Evolutionary conservation across 805 yeast genomes (phyloP).

Genomic region (Lipomyces sp.): DNA sequence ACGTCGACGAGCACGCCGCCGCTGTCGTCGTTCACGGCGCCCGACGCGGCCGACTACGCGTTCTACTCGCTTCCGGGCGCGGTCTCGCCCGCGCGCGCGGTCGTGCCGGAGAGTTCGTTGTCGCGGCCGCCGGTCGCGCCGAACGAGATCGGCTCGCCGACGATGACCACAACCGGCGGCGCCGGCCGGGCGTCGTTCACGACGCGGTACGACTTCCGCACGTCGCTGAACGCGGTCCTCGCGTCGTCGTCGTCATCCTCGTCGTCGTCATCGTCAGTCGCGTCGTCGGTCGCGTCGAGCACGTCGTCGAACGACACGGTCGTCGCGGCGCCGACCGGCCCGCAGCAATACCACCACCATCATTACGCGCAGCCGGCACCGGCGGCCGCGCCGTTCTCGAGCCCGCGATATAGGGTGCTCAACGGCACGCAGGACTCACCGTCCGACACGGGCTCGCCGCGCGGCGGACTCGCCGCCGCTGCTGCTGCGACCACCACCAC

Average conservation of each 20-base stretch:
- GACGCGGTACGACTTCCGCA: constrained; percentile 36
- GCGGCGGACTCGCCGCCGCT: no score
- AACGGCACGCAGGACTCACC: no score
- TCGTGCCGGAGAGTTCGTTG: background rate
- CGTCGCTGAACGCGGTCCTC: constrained; percentile 29
- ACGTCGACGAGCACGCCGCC: no score
- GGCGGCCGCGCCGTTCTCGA: no score
- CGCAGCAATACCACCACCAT: no score
- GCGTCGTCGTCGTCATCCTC: constrained; percentile 12
- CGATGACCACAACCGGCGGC: no score
- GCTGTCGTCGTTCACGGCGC: background rate
- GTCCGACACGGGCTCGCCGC: no score
- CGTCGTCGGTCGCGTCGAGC: background rate
- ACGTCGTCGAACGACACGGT: background rate
- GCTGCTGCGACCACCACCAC: no score
- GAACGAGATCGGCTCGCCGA: constrained; percentile 18
- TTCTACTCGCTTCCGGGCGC: constrained; percentile 3
- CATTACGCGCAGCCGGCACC: no score
- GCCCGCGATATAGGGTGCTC: no score
- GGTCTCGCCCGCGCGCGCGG: background rate
- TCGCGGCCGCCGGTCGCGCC: constrained; percentile 17
- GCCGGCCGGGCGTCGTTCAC: constrained; percentile 29
- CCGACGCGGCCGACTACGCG: constrained; percentile 20
- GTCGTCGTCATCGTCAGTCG: constrained; percentile 2
- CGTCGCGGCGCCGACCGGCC: background rate